Evolutionary conservation across 176 grass and related monocot species (phyloP).

Genomic region (Hyparrhenia diplandra): DNA sequence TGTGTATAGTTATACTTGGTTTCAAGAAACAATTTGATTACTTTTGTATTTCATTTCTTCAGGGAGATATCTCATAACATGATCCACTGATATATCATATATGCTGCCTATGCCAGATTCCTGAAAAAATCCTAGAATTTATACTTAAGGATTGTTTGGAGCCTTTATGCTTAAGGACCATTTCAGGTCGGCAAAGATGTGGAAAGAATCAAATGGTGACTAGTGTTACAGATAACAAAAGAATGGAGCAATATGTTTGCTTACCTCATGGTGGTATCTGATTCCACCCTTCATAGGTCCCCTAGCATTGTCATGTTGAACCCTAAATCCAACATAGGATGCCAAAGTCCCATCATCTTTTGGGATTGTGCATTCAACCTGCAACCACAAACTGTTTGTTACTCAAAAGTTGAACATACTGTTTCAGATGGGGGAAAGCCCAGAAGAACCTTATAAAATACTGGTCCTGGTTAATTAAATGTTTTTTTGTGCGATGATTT

Average conservation of each 20-base stretch:
- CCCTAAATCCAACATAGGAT: constrained; percentile 78
- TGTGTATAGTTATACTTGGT: no score
- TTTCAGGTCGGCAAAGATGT: constrained; percentile 17
- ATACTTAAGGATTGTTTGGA: background rate
- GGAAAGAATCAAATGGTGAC: constrained; percentile 30
- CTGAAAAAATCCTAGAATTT: background rate
- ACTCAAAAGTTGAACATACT: background rate
- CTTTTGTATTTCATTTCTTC: background rate
- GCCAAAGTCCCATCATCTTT: constrained; percentile 85
- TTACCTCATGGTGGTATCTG: constrained; percentile 93
- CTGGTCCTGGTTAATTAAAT: background rate
- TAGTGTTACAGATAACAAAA: constrained; percentile 23
- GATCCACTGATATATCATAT: background rate
- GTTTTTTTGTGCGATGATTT: background rate
- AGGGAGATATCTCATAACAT: background rate
- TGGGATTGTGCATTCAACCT: constrained; percentile 89
- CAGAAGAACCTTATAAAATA: background rate
- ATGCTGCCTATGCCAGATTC: background rate
- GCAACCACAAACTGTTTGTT: constrained; percentile 38
- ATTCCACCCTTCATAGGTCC: constrained; percentile 96
- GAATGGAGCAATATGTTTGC: constrained; percentile 16
- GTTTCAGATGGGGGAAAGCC: background rate
- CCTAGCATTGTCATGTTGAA: constrained; percentile 90
- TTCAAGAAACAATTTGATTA: background rate
- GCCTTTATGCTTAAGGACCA: constrained; percentile 33